Base-by-base conservation (phyloP, 2,329 filamentous ascomycete genomes). In the Epichloe sp. region DNA sequence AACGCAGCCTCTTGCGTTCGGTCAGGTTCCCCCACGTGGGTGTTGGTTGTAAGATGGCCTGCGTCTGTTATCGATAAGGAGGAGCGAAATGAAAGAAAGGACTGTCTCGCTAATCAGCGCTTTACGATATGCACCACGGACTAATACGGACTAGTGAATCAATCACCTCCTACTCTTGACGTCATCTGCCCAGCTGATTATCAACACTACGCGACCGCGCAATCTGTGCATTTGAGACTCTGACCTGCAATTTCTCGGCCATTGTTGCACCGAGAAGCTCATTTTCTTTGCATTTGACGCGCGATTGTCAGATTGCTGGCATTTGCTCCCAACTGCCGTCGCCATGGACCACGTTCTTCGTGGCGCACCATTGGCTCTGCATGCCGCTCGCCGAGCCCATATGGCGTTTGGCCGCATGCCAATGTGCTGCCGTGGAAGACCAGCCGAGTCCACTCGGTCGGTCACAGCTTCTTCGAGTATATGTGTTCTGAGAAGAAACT, bases 261-360 rank as follows among this genome's bases (percentile, higher is more conserved):
- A 26, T 26, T n/a, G 26, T 14, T 14, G 8, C 34, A 5, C 17
- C 19, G 19, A 5, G 15, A 23, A 36, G 34, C 19, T 4, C 34
- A 12, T 41, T 21, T 10, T 47, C 36, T 17, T 21, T 19, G 46
- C 15, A 12, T 5, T 40, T 15, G 17, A 47, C n/a, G 17, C 7
- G 2, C 8, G 19, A 15, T 36, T 17, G 12, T 31, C 21, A 38
- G 34, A 17, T 15, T 34, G 44, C 15, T 15, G n/a, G 8, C 5
- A 12, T 34, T 19, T 34, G 2, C 31, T 23, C 26, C 38, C 31
- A 14, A 41, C 21, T 26, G 31, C 49, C 15, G 44, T 11, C 23
- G 41, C 12, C 17, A 52, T 52, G 50, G 34, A 37, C 46, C 41
- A 41, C n/a, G 34, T 52, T 26, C 21, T 44, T n/a, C 40, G 50